Evolutionary conservation across 2,329 filamentous ascomycete genomes (phyloP), one percentile per base, ranked within the genome.

Genomic region (Teratosphaeria nubilosa): DNA sequence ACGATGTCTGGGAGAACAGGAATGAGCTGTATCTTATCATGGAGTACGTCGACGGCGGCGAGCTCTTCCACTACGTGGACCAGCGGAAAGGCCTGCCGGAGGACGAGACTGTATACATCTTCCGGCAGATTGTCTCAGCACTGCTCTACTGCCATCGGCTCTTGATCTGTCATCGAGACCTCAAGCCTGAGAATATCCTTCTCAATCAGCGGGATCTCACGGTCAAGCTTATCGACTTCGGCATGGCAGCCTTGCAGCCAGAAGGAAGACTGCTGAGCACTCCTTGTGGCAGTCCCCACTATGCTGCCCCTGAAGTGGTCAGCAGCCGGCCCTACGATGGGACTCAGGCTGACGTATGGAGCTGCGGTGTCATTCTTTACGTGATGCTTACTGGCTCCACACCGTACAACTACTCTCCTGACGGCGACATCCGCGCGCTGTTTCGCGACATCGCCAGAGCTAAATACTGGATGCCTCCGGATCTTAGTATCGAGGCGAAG

Each of bases 1-100:
- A 92, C 70, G 94, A 99, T 74, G 92, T 99, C 31, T 99, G 92
- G 92, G 94, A 99, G 75, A 97, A 96, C 70, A 83, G 89, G 24
- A 88, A 90, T 58, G 91, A 99, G 73, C 86, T 99, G 89, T 96
- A 79, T 77, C 81, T 99, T 48, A 91, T 99, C 58, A 86, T 97
- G 60, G 94, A 99, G 73, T 95, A 91, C 65, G 87, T 96, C 60
- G 84, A 95, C 66, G 85, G 85, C 53, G 86, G 86, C 55, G 91
- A 96, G 69, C 79, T 96, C 2, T 96, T 96, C 71, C 84, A 88
- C 59, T 94, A 94, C 70, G 90, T 99, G 67, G 87, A 87, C 59
- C 77, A 80, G 50, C 80, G 84, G 57, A 87, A 88, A 14, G 80
- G 84, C n/a, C 77, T 99, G 2, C 77, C 81, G 0, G 94, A 99